Base-by-base conservation (phyloP, 2,329 filamentous ascomycete genomes). In the Pleurostoma richardsiae region DNA sequence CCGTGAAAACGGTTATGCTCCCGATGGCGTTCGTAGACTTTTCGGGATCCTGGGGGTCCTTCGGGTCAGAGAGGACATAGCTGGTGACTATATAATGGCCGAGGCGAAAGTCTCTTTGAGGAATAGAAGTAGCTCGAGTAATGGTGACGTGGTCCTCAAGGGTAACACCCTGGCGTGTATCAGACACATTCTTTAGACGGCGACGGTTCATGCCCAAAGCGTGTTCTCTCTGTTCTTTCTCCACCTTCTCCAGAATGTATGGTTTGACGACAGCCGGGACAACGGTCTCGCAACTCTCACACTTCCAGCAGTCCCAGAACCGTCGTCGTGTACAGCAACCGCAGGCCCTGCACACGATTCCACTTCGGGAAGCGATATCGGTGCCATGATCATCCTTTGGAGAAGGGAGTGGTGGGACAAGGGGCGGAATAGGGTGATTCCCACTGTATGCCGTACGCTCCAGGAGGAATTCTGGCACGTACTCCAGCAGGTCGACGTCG, bases 321-420 rank as follows among this genome's bases (percentile, higher is more conserved):
- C 75, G 68, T 1, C 86, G 73, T 3, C 80, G 72, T 39, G 73
- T 81, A 54, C 85, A 88, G 39, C 79, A 74, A 0, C 71, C 66
- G 52, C 87, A 90, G 2, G 65, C 49, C 0, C 80, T 81, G 54
- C 87, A 91, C 2, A 86, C 78, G 41, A 89, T 77, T 0, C 86
- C 86, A 43, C 71, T 69, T 56, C 80, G 84, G 47, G 76, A 80
- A 6, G 69, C 61, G 3, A 68, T 64, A 8, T 78, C 73, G 0
- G 76, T 73, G 4, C 77, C 74, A 4, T 66, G 56, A 1, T 66
- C 60, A 10, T 67, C 64, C 0, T 62, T 53, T 2, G 65, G 56
- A 8, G 64, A 54, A 4, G 62, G 55, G 4, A 71, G 47, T 0
- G 71, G 62, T 0, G 66, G 62, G 1, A 73, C 55, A 1, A 72